Conservation (phyloP, 495 filamentous ascomycete genomes). For the Glonium stellatum region DNA sequence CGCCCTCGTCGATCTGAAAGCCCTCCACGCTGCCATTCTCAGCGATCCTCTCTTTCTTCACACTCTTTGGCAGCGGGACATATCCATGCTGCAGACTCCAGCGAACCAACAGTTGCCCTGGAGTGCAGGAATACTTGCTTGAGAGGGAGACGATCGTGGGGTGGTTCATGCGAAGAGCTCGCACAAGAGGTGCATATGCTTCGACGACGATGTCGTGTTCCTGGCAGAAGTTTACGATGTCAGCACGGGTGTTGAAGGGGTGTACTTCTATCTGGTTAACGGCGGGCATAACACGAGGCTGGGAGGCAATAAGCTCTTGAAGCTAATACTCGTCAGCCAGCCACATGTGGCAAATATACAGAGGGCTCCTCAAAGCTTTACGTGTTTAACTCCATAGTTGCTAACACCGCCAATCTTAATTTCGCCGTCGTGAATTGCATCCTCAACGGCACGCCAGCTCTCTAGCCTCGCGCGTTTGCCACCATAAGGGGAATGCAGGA, state of each 20-base stretch:
- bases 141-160: conserved; percentile 44
- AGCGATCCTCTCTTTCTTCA: conserved; percentile 52
- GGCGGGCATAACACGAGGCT: conserved; percentile 45
- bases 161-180: conserved; percentile 51
- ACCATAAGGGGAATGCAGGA: conserved; percentile 60
- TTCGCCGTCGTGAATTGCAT: conserved; percentile 55
- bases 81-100: conserved; percentile 69
- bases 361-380: conserved; percentile 30
- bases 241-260: conserved; percentile 57
- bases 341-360: background rate
- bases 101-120: conserved; percentile 56
- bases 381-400: conserved; percentile 62
- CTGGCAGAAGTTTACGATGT: conserved; percentile 50
- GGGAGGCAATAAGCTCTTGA: conserved; percentile 53
- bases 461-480: conserved; percentile 52
- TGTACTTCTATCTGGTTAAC: conserved; percentile 68
- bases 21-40: conserved; percentile 60
- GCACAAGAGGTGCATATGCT: conserved; percentile 58
- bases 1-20: conserved; percentile 55
- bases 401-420: conserved; percentile 56
- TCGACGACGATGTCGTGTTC: conserved; percentile 52
- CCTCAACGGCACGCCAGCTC: conserved; percentile 59
- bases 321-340: conserved; percentile 38
- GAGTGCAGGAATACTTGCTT: conserved; percentile 51
- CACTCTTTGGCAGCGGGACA: conserved; percentile 69